Base-by-base conservation (phyloP, 106 monocot species). In the Dendrobium chrysotoxum region DNA sequence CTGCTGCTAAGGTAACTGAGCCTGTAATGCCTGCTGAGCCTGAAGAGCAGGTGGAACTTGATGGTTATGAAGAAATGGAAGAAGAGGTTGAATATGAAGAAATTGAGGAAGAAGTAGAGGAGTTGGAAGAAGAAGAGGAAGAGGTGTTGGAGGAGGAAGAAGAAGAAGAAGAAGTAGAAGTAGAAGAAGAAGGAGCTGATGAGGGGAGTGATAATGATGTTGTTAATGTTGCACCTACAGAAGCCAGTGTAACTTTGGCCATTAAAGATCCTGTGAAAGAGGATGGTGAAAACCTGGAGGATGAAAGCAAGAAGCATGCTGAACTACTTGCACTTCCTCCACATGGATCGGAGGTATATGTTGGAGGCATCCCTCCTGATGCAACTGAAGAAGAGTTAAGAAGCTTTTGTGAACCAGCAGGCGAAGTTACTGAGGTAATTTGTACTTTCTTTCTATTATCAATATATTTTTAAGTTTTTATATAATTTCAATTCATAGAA, bases 291-390 rank as follows among this genome's bases (percentile, higher is more conserved):
- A 75, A 79, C 5, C 30, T 70, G 4, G 31, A 70, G 11, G 70
- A 70, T 54, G 82, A 85, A 47, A 80, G 70, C 38, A 70, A 80
- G 70, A 77, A 82, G 31, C 80, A 87, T 81, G 82, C 85, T 70
- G 86, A 88, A n/a, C 85, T 91, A 70, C 86, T 92, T 21, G 79
- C 86, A 55, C 87, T 87, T 81, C 92, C 92, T 73, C 86, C 92
- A 5, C 92, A 92, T 84, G 92, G 92, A 4, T 86, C 89, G 53
- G 92, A 89, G 74, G 82, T 92, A 72, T 89, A 89, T 84, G n/a
- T 89, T 45, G 92, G 87, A 70, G 84, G 84, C 18, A 80, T 92
- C 7, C 86, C 86, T 8, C 74, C 45, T 61, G 86, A 82, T 76
- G 82, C 77, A 26, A 81, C 89, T 72, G 80, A 89, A 64, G 82